Evolutionary conservation across 1,284 basidiomycete species (phyloP).

Genomic region (Malassezia sp.): DNA sequence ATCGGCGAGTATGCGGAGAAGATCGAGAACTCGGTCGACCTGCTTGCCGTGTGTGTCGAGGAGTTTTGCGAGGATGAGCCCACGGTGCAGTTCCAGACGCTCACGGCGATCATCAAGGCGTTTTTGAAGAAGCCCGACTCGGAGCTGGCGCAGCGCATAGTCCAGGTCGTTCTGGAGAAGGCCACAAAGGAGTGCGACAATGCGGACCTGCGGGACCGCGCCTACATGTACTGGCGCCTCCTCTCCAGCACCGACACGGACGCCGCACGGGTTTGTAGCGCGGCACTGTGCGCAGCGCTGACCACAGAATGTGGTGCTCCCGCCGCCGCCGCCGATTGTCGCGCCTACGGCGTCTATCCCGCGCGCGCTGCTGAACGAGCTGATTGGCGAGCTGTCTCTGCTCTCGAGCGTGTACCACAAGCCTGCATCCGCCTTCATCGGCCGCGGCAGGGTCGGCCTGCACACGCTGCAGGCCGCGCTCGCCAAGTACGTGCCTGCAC

Average conservation of each 20-base stretch:
- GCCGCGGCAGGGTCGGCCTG: constrained; percentile 43
- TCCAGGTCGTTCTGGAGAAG: constrained; percentile 77
- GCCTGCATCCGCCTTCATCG: constrained; percentile 56
- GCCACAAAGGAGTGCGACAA: constrained; percentile 95
- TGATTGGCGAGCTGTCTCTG: constrained; percentile 57
- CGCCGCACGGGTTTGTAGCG: constrained; percentile 79
- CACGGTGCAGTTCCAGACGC: constrained; percentile 83
- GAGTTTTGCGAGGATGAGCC: constrained; percentile 87
- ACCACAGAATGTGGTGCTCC: constrained; percentile 84
- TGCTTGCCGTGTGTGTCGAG: constrained; percentile 79
- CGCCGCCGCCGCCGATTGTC: constrained; percentile 80
- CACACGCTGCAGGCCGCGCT: constrained; percentile 18
- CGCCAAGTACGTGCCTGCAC: no score
- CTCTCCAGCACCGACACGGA: constrained; percentile 74
- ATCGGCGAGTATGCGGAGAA: constrained; percentile 94
- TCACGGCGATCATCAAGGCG: constrained; percentile 91
- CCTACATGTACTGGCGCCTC: constrained; percentile 92
- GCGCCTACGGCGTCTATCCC: constrained; percentile 81
- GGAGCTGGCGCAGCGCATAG: constrained; percentile 62
- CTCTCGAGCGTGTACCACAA: constrained; percentile 91
- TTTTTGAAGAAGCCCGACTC: constrained; percentile 88
- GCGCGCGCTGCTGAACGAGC: constrained; percentile 79
- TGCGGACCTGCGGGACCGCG: constrained; percentile 88
- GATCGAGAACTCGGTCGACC: constrained; percentile 88
- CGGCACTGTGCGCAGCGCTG: no score